phyloP scores from a whole-genome alignment of 176 grass and related monocot species.

The Phyllostachys edulis region DNA sequence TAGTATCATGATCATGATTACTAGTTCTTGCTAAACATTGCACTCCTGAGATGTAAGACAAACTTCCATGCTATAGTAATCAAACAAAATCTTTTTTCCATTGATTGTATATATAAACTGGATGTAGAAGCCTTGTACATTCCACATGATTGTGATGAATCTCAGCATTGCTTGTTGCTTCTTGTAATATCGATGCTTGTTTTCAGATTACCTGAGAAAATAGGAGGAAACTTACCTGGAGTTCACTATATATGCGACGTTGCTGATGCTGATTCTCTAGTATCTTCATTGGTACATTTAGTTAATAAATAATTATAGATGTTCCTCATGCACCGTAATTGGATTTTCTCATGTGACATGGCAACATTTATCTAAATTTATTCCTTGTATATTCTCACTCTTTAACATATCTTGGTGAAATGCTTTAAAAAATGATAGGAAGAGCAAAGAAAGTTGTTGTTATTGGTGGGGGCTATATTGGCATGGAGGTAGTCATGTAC shows the following conservation, averaged over 20 bases:
- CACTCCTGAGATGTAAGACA: background rate
- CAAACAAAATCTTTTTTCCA: no score
- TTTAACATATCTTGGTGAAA: no score
- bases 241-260: no score
- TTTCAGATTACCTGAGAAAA: conserved; percentile 78
- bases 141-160: background rate
- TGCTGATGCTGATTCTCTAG: no score
- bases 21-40: background rate
- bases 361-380: no score
- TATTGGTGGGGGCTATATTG: conserved; percentile 98
- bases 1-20: background rate
- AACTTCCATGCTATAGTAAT: background rate
- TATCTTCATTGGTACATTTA: no score
- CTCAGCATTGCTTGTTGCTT: background rate
- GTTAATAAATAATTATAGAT: no score
- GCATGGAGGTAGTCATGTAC: conserved; percentile 98
- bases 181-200: conserved; percentile 21
- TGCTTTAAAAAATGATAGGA: conserved; percentile 44
- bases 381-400: no score
- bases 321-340: no score
- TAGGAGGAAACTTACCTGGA: conserved; percentile 61
- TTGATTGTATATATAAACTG: no score
- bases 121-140: background rate
- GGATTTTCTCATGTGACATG: no score
- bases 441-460: conserved; percentile 74